Percentiles rank a stretch among this genome's conserved stretches.
These are phyloP conservation scores for Plasmodium gallinaceum DNA, from an alignment of 169 alveolate genomes.

Conservation along the genomic window DNA sequence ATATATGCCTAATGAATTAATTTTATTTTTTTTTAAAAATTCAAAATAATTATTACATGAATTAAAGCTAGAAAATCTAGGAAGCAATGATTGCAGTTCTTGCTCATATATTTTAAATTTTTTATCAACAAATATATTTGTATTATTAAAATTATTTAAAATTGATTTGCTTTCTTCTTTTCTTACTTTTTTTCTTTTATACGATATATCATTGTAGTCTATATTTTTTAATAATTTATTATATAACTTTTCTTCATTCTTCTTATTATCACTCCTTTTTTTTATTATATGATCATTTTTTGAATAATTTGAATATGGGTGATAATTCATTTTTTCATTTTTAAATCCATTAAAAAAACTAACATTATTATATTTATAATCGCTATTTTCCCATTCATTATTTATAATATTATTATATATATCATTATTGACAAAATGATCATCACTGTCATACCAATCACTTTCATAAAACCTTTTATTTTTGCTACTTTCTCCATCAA, in stretches of 20 bases:
- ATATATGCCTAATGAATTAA: constrained; percentile 30
- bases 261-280: no score
- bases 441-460: neutral
- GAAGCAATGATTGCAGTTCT: constrained; percentile 65
- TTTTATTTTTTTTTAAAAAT: neutral
- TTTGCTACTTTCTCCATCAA: neutral
- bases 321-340: no score
- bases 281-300: no score
- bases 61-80: constrained; percentile 64
- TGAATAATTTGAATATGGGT: no score
- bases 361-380: neutral
- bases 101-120: constrained; percentile 55
- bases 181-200: neutral
- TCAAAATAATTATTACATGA: constrained; percentile 5
- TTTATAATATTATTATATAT: neutral
- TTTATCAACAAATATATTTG: constrained; percentile 48
- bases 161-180: constrained; percentile 12
- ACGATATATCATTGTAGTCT: neutral
- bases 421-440: neutral
- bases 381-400: neutral
- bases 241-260: no score
- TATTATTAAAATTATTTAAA: constrained; percentile 37
- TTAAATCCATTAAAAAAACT: neutral
- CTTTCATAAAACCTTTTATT: neutral
- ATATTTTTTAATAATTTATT: neutral